Base-by-base conservation (phyloP, 2,329 filamentous ascomycete species). In the Metarhizium anisopliae region DNA sequence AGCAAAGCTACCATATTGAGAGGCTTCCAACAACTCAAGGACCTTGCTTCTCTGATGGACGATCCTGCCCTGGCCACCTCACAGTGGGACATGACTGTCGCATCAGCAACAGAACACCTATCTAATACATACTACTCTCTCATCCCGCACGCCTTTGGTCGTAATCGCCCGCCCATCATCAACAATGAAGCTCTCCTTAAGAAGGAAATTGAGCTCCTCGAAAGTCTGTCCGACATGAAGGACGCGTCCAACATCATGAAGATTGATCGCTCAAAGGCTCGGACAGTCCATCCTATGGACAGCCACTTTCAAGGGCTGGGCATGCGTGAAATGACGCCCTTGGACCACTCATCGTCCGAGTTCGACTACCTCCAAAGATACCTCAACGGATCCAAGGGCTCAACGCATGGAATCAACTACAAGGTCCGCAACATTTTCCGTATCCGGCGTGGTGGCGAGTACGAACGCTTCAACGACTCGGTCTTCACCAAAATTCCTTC, bases 201-300 rank as follows among this genome's bases (percentile, higher is more conserved):
- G 72, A 79, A 73, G 62, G 90, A 95, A 71, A 80, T 93, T 61
- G 86, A 89, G 49, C 78, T 95, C 61, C 80, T 95, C 1, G 89
- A 95, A 64, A 88, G 84, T 58, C 74, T 95, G 66, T 86, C 84
- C 2, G 89, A 94, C 64, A 93, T 95, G 88, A 91, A 92, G 70
- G 86, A 89, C 58, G 85, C 89, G 2, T 82, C 84, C 25, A 80
- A 85, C 30, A 87, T 95, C 65, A 86, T 95, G 80, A 91, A 89
- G 70, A 73, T 77, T 4, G 80, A 83, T 42, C 70, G 67, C 49
- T 74, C 76, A 59, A 55, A 80, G 32, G 72, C 72, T 10, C 74
- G 78, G 56, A 72, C 74, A 13, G 64, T 89, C 16, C 82, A 92
- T 63, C 74, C 77, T 14, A 77, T 93, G 6, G 90, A 95, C 67